These are phyloP conservation scores for Pachysandra terminalis DNA, from an alignment of 164 flowering plant genomes.

Conservation along the genomic window DNA sequence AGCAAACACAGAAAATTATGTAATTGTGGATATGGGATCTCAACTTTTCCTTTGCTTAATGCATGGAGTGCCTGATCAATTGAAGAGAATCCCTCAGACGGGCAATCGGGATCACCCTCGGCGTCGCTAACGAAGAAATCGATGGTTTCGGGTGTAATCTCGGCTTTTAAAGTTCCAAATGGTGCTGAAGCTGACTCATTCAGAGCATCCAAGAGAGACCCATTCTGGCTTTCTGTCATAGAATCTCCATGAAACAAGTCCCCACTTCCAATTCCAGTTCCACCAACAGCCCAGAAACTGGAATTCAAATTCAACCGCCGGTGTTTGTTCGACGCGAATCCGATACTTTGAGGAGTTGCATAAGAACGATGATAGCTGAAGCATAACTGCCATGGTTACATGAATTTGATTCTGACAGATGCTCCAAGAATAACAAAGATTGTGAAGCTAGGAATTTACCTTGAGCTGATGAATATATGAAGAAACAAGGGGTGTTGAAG, in stretches of 20 bases:
- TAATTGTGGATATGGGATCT: not conserved
- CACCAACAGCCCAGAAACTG: slow-evolving; percentile 29
- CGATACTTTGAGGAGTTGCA: slow-evolving; percentile 8
- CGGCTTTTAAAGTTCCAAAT: slow-evolving; percentile 62
- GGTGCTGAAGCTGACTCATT: slow-evolving; percentile 29
- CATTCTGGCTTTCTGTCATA: slow-evolving; percentile 36
- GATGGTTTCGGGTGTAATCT: slow-evolving; percentile 60
- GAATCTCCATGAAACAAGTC: slow-evolving; percentile 39
- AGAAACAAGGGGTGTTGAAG: slow-evolving; percentile 24
- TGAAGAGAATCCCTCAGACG: slow-evolving; percentile 69
- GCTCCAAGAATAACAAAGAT: not conserved
- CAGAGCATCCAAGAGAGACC: slow-evolving; percentile 30
- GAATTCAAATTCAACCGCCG: slow-evolving; percentile 21
- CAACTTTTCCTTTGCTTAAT: slow-evolving; percentile 68
- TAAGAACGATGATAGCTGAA: slow-evolving; percentile 28
- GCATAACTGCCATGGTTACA: not conserved
- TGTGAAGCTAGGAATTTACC: slow-evolving; percentile 13
- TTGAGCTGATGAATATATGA: slow-evolving; percentile 19
- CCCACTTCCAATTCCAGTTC: slow-evolving; percentile 26
- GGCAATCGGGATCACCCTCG: slow-evolving; percentile 91
- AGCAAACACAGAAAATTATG: not conserved
- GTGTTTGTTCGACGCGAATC: slow-evolving; percentile 17
- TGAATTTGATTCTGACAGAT: not conserved
- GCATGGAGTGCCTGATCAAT: slow-evolving; percentile 67
- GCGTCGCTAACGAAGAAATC: slow-evolving; percentile 94